Evolutionary conservation across 495 filamentous ascomycete species (phyloP).

Genomic region (Bacidia gigantensis): DNA sequence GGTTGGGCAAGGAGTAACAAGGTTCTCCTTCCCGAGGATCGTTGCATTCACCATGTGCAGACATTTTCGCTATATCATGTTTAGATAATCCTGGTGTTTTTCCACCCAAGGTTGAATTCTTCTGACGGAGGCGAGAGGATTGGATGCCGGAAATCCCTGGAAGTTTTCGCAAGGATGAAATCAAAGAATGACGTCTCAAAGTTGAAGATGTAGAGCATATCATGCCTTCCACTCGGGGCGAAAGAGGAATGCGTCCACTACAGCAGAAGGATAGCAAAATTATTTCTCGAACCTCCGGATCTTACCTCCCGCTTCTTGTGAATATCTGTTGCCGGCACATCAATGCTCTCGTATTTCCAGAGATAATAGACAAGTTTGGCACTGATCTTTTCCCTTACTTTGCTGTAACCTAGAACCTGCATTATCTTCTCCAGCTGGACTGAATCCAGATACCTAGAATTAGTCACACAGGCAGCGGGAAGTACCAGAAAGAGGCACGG

Average conservation of each 20-base stretch:
- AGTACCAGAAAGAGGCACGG: constrained; percentile 84
- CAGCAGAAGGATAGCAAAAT: constrained; percentile 65
- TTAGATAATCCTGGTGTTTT: constrained; percentile 47
- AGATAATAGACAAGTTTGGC: constrained; percentile 81
- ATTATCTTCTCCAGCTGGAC: constrained; percentile 58
- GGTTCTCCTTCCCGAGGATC: background rate
- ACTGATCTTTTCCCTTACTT: constrained; percentile 53
- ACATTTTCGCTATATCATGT: constrained; percentile 47
- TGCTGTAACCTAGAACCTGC: constrained; percentile 56
- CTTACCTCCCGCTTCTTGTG: constrained; percentile 64
- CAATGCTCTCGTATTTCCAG: constrained; percentile 41
- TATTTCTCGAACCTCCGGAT: constrained; percentile 63
- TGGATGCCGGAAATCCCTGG: constrained; percentile 51
- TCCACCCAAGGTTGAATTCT: constrained; percentile 59
- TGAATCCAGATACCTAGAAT: constrained; percentile 83
- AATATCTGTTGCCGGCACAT: constrained; percentile 20
- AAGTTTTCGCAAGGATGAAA: constrained; percentile 45
- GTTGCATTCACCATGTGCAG: background rate
- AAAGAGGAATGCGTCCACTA: constrained; percentile 8
- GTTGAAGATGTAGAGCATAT: background rate
- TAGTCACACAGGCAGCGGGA: constrained; percentile 74
- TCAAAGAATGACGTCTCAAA: constrained; percentile 35
- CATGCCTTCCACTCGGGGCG: too few species aligned
- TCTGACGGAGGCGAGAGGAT: constrained; percentile 38
- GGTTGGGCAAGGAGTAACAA: constrained; percentile 37